A percentile compares a stretch with the other conserved stretches of the same genome.
Evolutionary conservation across 352 stramenopile genomes (phyloP).

Genomic region (Pythium rhizo-oryzae): DNA sequence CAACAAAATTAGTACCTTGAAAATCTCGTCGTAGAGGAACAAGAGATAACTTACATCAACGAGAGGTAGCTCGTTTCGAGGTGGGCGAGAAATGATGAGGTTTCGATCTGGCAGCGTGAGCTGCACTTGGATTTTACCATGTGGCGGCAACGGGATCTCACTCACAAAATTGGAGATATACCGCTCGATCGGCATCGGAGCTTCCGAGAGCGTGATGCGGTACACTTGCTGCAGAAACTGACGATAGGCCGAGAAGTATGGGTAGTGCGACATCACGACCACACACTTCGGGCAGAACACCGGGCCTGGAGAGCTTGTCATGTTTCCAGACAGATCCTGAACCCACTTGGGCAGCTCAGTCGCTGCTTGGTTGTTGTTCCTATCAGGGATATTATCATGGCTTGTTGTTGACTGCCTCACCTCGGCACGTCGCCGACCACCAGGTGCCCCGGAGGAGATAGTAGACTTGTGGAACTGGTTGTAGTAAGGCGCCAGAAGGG

Average conservation of each 20-base stretch:
- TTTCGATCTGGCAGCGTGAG: conserved; percentile 88
- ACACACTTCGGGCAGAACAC: conserved; percentile 94
- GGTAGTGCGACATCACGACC: conserved; percentile 94
- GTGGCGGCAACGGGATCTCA: conserved; percentile 95
- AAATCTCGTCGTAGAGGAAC: too few species aligned
- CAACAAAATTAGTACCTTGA: neutral
- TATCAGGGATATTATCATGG: neutral
- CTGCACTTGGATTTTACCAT: conserved; percentile 90
- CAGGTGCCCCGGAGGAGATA: neutral
- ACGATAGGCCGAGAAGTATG: conserved; percentile 95
- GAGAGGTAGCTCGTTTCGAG: conserved; percentile 92
- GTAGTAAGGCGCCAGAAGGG: conserved; percentile 58
- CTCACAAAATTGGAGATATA: conserved; percentile 97
- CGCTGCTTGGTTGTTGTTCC: conserved; percentile 53
- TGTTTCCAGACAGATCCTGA: conserved; percentile 59
- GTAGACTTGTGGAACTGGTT: conserved; percentile 11
- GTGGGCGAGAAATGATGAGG: conserved; percentile 84
- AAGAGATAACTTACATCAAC: conserved; percentile 66
- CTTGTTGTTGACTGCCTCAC: neutral
- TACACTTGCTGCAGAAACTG: conserved; percentile 95
- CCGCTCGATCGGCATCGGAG: conserved; percentile 94
- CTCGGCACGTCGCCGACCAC: conserved; percentile 6
- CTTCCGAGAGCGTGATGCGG: conserved; percentile 76
- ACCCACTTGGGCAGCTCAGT: conserved; percentile 71
- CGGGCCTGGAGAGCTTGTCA: conserved; percentile 46